Percentiles rank a stretch among this genome's conserved stretches.
These are phyloP conservation scores for Raffaelea albimanens DNA, from an alignment of 2,329 filamentous ascomycete species.

Conservation along the genomic window DNA sequence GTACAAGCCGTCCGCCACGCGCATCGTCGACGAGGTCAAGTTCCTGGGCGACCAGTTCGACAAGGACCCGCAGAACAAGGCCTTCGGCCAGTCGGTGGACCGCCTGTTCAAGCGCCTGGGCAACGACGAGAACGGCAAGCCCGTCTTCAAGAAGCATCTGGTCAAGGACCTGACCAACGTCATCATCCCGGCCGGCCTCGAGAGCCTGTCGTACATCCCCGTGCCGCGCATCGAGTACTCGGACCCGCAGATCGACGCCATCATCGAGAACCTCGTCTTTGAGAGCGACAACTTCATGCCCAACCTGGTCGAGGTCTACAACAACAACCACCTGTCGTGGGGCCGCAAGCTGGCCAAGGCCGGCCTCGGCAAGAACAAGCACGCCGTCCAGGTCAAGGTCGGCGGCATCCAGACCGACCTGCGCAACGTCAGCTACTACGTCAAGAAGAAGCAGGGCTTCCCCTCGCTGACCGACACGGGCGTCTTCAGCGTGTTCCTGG, in stretches of 20 bases:
- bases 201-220: conserved; percentile 81
- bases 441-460: conserved; percentile 93
- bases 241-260: conserved; percentile 72
- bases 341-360: conserved; percentile 88
- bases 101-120: conserved; percentile 86
- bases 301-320: conserved; percentile 79
- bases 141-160: conserved; percentile 85
- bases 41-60: conserved; percentile 87
- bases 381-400: conserved; percentile 72
- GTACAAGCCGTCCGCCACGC: conserved; percentile 78
- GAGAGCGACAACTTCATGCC: conserved; percentile 97
- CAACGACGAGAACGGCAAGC: conserved; percentile 73
- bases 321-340: conserved; percentile 91
- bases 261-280: conserved; percentile 89
- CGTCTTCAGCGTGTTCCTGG: conserved; percentile 79
- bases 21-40: conserved; percentile 79
- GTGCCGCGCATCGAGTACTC: conserved; percentile 90
- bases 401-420: conserved; percentile 91
- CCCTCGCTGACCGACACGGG: conserved; percentile 79
- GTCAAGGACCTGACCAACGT: conserved; percentile 81
- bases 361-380: conserved; percentile 69
- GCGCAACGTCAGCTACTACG: conserved; percentile 82
- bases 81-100: conserved; percentile 64
- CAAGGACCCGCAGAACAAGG: conserved; percentile 74
- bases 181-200: conserved; percentile 73